Evolutionary conservation across 805 yeast genomes (phyloP).

Genomic region (Metschnikowia anglica): DNA sequence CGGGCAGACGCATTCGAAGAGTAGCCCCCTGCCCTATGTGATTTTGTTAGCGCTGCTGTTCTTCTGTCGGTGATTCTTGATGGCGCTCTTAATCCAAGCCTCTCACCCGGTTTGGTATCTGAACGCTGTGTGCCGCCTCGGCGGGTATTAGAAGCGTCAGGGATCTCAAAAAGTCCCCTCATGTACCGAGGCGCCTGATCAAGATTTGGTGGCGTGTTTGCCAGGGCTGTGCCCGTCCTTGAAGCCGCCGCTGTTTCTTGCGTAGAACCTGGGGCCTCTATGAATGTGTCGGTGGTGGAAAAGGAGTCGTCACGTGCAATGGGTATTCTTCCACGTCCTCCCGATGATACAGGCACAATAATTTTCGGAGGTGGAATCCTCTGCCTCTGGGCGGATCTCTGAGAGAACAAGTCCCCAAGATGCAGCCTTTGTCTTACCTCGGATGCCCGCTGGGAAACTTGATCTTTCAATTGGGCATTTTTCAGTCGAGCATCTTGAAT

Average conservation of each 20-base stretch:
- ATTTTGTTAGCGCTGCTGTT: neutral
- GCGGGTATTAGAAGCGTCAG: conserved; percentile 13
- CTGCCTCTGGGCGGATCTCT: conserved; percentile 1
- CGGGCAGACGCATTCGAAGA: conserved; percentile 1
- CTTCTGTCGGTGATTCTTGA: neutral
- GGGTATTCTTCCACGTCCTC: conserved; percentile 6
- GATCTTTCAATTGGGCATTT: conserved; percentile 18
- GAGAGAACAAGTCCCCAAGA: conserved; percentile 1
- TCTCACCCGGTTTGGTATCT: neutral
- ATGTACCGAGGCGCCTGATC: conserved; percentile 45
- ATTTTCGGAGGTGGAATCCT: neutral
- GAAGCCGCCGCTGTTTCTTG: neutral
- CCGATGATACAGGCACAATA: neutral
- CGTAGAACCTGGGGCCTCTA: conserved; percentile 23
- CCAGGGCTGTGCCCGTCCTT: neutral
- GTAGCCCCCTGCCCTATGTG: neutral
- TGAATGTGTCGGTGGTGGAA: conserved; percentile 29
- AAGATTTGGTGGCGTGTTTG: conserved; percentile 33
- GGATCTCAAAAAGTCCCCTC: conserved; percentile 36
- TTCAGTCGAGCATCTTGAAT: conserved; percentile 23
- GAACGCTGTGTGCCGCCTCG: conserved; percentile 1
- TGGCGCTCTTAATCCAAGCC: neutral
- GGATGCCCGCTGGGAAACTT: conserved; percentile 13
- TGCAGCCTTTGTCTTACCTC: conserved; percentile 7
- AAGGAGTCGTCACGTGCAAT: conserved; percentile 28